These are phyloP conservation scores for Mycena sp. DNA, from an alignment of 1,284 basidiomycete genomes.

Conservation along the genomic window DNA sequence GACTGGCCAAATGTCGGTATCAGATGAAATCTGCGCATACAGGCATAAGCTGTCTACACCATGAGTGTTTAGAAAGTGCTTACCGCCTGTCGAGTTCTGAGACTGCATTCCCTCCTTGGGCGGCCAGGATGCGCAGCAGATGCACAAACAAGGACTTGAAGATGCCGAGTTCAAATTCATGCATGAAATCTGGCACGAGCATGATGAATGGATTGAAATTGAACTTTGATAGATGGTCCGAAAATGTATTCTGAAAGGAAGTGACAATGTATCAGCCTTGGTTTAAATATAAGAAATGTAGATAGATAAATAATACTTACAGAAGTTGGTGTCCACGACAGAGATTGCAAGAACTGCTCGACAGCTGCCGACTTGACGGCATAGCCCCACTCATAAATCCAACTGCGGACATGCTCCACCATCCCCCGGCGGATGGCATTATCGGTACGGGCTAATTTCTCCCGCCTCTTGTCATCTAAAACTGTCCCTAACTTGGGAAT, in stretches of 20 bases:
- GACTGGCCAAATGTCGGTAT: slow-evolving; percentile 43
- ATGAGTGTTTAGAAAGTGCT: neutral
- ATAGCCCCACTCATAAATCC: slow-evolving; percentile 36
- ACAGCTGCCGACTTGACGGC: slow-evolving; percentile 34
- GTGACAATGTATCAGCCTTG: slow-evolving; percentile 1
- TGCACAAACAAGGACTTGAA: slow-evolving; percentile 15
- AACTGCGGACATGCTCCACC: slow-evolving; percentile 30
- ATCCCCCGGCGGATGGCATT: slow-evolving; percentile 3
- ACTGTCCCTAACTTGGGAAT: slow-evolving; percentile 31
- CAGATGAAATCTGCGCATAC: slow-evolving; percentile 10
- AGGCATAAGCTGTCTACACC: neutral
- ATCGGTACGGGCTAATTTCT: slow-evolving; percentile 4
- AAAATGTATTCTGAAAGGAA: slow-evolving; percentile 46
- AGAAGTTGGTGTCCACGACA: slow-evolving; percentile 31
- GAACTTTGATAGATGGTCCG: slow-evolving; percentile 9
- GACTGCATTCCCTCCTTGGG: neutral
- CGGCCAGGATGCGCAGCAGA: slow-evolving; percentile 8
- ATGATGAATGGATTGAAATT: slow-evolving; percentile 5
- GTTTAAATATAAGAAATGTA: too few relatives aligned
- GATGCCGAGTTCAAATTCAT: slow-evolving; percentile 24
- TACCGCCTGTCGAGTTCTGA: slow-evolving; percentile 26
- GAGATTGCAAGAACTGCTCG: slow-evolving; percentile 34
- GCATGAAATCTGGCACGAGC: slow-evolving; percentile 14
- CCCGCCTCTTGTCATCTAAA: slow-evolving; percentile 15
- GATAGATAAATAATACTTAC: neutral